phyloP scores from a whole-genome alignment of 129 eudicot species.

The Sambucus nigra region DNA sequence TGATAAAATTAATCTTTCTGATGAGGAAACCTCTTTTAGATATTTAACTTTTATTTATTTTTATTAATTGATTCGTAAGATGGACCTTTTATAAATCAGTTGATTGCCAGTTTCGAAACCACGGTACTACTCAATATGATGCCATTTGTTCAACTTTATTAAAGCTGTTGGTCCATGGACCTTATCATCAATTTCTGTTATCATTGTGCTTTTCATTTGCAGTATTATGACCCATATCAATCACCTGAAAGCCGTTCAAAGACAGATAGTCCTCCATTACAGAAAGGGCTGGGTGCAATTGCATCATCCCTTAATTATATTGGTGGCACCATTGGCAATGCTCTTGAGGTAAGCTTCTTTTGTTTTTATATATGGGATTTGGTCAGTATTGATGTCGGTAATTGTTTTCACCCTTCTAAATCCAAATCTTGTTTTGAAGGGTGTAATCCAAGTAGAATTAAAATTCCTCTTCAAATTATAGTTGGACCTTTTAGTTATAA shows the following conservation, averaged over 20 bases:
- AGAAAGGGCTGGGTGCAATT: constrained; percentile 67
- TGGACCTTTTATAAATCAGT: not conserved
- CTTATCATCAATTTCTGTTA: not conserved
- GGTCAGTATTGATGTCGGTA: not conserved
- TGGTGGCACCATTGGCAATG: constrained; percentile 79
- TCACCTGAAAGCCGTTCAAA: constrained; percentile 43
- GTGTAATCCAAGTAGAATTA: not conserved
- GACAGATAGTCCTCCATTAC: constrained; percentile 53
- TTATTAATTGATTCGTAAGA: not conserved
- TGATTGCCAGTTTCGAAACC: not conserved
- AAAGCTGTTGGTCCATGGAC: constrained; percentile 1
- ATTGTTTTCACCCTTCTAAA: not conserved
- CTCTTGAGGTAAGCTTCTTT: constrained; percentile 58
- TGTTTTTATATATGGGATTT: not conserved
- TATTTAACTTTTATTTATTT: not conserved
- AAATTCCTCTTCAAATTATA: not conserved
- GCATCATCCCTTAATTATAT: constrained; percentile 67
- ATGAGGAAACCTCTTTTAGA: not conserved
- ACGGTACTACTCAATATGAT: not conserved
- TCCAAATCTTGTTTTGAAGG: not conserved
- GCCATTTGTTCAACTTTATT: not conserved
- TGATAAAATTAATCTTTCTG: not conserved
- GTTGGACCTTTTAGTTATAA: no score
- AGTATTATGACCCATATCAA: constrained; percentile 33
- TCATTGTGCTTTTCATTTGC: constrained; percentile 13